These are phyloP conservation scores for Medicago lupulina DNA, from an alignment of 306 rosid species.

Conservation along the genomic window DNA sequence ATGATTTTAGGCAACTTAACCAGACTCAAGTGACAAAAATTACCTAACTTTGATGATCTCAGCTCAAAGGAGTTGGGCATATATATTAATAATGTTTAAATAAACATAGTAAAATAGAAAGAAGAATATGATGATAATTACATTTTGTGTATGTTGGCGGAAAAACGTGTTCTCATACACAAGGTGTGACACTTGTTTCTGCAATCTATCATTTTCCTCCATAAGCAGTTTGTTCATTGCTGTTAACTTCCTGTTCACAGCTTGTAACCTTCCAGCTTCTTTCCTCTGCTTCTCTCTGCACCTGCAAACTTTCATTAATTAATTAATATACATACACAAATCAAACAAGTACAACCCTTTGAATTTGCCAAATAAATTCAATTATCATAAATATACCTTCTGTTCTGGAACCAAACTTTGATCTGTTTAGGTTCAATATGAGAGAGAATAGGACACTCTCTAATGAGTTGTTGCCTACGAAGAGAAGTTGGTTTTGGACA, in stretches of 20 bases:
- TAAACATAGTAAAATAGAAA: background rate
- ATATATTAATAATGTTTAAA: background rate
- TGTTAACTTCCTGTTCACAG: slow-evolving; percentile 89
- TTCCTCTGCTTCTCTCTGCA: slow-evolving; percentile 99
- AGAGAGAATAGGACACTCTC: slow-evolving; percentile 97
- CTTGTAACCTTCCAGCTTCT: slow-evolving; percentile 92
- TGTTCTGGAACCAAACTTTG: slow-evolving; percentile 98
- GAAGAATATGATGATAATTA: slow-evolving; percentile 30
- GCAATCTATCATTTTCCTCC: slow-evolving; percentile 99
- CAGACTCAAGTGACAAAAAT: background rate
- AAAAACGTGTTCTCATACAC: slow-evolving; percentile 91
- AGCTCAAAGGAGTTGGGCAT: background rate
- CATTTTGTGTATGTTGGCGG: slow-evolving; percentile 95
- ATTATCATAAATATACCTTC: slow-evolving; percentile 65
- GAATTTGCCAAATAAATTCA: background rate
- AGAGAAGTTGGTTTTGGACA: slow-evolving; percentile 97
- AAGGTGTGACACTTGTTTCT: slow-evolving; percentile 94
- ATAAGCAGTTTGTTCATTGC: slow-evolving; percentile 93
- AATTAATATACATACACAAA: background rate
- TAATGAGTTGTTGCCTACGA: slow-evolving; percentile 94
- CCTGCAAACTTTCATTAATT: slow-evolving; percentile 47
- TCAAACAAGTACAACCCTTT: background rate
- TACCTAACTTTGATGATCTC: background rate
- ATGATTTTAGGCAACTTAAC: background rate
- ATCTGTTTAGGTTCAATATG: slow-evolving; percentile 96